Evolutionary conservation across 2,329 filamentous ascomycete genomes (phyloP).

Genomic region (Penicillium aurantiogriseum): DNA sequence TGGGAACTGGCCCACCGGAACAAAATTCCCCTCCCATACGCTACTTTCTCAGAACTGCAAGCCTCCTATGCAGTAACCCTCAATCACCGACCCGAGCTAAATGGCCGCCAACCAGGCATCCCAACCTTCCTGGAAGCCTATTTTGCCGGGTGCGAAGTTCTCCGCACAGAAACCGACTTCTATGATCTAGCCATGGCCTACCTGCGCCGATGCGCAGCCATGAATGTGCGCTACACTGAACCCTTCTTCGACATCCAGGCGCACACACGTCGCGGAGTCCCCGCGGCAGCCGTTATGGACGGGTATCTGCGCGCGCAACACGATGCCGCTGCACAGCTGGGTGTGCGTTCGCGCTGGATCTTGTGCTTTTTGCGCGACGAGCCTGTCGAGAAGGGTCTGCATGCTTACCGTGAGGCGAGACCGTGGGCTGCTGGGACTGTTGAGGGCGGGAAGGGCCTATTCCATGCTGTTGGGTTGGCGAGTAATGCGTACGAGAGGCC

Average conservation of each 20-base stretch:
- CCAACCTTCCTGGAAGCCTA: slow-evolving; percentile 37
- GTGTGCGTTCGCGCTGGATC: slow-evolving; percentile 40
- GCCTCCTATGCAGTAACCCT: slow-evolving; percentile 37
- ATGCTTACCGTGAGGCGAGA: slow-evolving; percentile 40
- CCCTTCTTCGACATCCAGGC: slow-evolving; percentile 48
- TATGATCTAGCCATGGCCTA: slow-evolving; percentile 45
- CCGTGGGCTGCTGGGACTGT: slow-evolving; percentile 32
- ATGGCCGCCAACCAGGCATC: slow-evolving; percentile 31
- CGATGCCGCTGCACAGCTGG: slow-evolving; percentile 27
- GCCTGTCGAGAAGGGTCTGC: slow-evolving; percentile 39
- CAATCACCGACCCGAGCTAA: slow-evolving; percentile 41
- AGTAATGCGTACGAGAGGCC: slow-evolving; percentile 50
- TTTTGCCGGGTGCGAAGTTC: slow-evolving; percentile 23
- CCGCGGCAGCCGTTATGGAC: slow-evolving; percentile 33
- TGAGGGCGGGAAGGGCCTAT: slow-evolving; percentile 36
- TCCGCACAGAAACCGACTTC: slow-evolving; percentile 39
- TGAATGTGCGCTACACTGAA: slow-evolving; percentile 45
- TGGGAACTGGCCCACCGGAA: slow-evolving; percentile 47
- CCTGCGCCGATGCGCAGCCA: slow-evolving; percentile 29
- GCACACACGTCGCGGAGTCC: slow-evolving; percentile 40
- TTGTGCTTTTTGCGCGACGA: slow-evolving; percentile 47
- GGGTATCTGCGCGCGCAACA: slow-evolving; percentile 38
- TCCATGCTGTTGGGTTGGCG: slow-evolving; percentile 50
- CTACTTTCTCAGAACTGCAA: slow-evolving; percentile 33
- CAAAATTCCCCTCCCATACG: slow-evolving; percentile 30